Evolutionary conservation across 345 rosid genomes (phyloP).

Genomic region (Noccaea caerulescens): DNA sequence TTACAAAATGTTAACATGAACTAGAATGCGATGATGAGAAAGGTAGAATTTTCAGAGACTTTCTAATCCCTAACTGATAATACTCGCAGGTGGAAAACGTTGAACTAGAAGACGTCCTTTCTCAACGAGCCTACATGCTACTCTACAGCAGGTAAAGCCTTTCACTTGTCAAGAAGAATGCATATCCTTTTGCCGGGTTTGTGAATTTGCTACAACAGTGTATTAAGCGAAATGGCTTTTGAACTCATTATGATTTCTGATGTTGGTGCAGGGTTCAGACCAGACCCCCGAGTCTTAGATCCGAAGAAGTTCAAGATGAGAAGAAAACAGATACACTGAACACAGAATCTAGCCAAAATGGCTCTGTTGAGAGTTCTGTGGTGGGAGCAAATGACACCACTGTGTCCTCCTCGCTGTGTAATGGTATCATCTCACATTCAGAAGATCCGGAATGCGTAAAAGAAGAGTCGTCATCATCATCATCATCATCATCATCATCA

Average conservation of each 20-base stretch:
- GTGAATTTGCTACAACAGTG: slow-evolving; percentile 5
- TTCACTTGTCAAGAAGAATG: background rate
- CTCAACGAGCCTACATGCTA: slow-evolving; percentile 95
- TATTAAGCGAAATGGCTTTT: slow-evolving; percentile 13
- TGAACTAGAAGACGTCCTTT: slow-evolving; percentile 88
- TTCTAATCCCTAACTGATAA: background rate
- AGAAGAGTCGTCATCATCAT: slow-evolving; percentile 24
- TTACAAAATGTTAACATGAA: background rate
- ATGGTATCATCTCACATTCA: slow-evolving; percentile 37
- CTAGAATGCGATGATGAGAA: background rate
- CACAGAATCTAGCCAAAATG: slow-evolving; percentile 45
- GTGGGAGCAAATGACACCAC: background rate
- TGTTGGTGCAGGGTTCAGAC: slow-evolving; percentile 62
- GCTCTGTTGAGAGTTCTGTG: slow-evolving; percentile 39
- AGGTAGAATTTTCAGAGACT: background rate
- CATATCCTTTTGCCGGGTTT: background rate
- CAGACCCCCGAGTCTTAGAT: slow-evolving; percentile 59
- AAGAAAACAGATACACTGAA: slow-evolving; percentile 39
- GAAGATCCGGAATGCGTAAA: slow-evolving; percentile 40
- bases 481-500: slow-evolving; percentile 10
- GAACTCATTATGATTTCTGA: slow-evolving; percentile 8
- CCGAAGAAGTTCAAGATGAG: slow-evolving; percentile 49
- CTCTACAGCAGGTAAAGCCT: slow-evolving; percentile 76
- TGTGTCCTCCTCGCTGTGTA: slow-evolving; percentile 32
- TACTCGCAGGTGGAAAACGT: slow-evolving; percentile 65